Base-by-base conservation (phyloP, 352 stramenopile genomes). In the Phytopythium vexans region DNA sequence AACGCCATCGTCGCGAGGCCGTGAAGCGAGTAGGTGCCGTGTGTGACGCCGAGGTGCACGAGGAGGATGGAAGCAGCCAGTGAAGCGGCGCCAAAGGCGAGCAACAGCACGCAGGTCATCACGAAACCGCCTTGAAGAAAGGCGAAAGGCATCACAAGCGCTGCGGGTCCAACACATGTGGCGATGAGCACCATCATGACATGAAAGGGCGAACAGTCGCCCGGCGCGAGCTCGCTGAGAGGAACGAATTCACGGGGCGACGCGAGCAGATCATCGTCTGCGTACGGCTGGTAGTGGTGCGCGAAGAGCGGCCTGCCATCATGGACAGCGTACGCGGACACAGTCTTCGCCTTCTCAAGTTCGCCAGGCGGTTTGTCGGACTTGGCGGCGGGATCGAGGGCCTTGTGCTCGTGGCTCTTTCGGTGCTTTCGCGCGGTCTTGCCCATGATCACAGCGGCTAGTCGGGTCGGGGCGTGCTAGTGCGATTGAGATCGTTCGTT, bases 11-110 rank as follows among this genome's bases (percentile, higher is more conserved):
- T 68, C 1, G 64, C 74, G 31, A 85, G 54, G 36, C 74, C 71
- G 41, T 80, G 74, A 11, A 85, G 52, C 27, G 74, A 85, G 59
- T 85, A 85, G 38, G 79, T 66, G 14, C 74, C 74, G 27, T 82
- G 60, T 3, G 65, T 63, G 6, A 82, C 71, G 1, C 74, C 66
- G 21, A 85, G 41, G 35, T 80, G 66, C 9, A 85, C 58, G 31
- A 85, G 64, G 21, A 66, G 54, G 10, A 74, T 58, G 38, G 60
- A 62, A 9, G 64, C 52, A 0, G 39, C 43, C 46, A 68, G 66
- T 3, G 63, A 67, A n/a, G 63, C 56, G 36, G 78, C 38, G 7
- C 46, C 58, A 14, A 80, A 66, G 36, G 76, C 66, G 8, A 67
- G 33, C 9, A 77, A 3, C 36, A 81, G 47, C 10, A 70, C 61